Conservation (phyloP, 2,329 filamentous ascomycete genomes). For the Emmonsiellopsis sp. region DNA sequence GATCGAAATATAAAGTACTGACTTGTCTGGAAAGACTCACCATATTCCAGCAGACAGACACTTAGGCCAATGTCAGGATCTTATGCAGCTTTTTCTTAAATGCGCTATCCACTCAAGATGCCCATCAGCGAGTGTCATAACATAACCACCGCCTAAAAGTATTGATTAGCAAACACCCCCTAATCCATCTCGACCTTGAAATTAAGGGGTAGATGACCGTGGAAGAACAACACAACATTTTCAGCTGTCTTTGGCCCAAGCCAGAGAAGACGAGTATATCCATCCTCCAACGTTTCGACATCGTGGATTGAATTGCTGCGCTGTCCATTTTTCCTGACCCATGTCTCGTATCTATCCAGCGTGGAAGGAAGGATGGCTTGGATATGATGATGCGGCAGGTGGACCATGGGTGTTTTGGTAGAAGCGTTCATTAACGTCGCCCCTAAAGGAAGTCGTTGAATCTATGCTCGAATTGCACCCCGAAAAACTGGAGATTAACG, state of each 20-base stretch:
- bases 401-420: neutral
- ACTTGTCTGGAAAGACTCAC: no score
- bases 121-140: neutral
- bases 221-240: neutral
- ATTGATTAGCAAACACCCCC: no score
- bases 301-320: neutral
- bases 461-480: neutral
- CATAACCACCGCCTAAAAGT: neutral
- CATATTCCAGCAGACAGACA: neutral
- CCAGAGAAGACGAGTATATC: neutral
- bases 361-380: neutral
- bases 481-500: neutral
- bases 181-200: no score
- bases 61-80: neutral
- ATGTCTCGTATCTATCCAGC: neutral
- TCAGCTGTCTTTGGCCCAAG: neutral
- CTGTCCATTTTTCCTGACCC: neutral
- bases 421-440: neutral
- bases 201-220: neutral
- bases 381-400: neutral
- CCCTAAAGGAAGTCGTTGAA: neutral
- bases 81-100: neutral
- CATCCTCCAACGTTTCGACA: neutral
- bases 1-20: neutral
- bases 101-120: neutral